Evolutionary conservation across 495 filamentous ascomycete species (phyloP), one percentile per base, ranked within the genome.

Genomic region (Astrothelium macrocarpum): DNA sequence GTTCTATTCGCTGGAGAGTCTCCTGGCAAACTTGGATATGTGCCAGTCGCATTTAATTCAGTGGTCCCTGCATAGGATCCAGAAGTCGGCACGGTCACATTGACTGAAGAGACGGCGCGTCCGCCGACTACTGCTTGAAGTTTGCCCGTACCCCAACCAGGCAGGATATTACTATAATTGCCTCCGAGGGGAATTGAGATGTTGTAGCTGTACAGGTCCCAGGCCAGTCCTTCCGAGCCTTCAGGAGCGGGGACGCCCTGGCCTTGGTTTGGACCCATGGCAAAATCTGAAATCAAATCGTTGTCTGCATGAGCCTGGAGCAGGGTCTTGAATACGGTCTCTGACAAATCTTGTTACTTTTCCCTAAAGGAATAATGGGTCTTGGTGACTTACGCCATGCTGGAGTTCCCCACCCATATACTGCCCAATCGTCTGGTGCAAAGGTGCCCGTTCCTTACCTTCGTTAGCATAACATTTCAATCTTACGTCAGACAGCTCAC

Each of bases 231-330:
- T 42, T 74, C 67, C 64, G 72, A 63, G 62, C 68, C 62, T 14
- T 59, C 18, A 4, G 62, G 49, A 1, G 75, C 72, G 4, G 81
- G 81, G 16, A 81, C 78, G 39, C 81, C 80, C 34, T 76, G 71
- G 11, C 76, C 80, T 62, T 78, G 75, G 65, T 78, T 78, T 0
- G 81, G 74, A 2, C 81, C 80, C 11, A 82, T 26, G 0, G 79
- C 66, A 70, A 81, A 80, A 62, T 82, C 80, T 65, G 82, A 73
- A 14, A 73, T 49, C 12, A 82, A 53, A 0, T 72, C 76, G 45
- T 73, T 63, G 16, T 80, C 73, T 56, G 49, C 49, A 16, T 56
- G 49, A 9, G 49, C 20, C 49, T 56, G 49, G 9, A 56, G 49
- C 29, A 56, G 29, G 3, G 49, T 56, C 49, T 56, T 56, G 25